Evolutionary conservation across 192 early-diverging fungal genomes (phyloP), one percentile per base, ranked within the genome.

Genomic region (Haplosporangium gracile): DNA sequence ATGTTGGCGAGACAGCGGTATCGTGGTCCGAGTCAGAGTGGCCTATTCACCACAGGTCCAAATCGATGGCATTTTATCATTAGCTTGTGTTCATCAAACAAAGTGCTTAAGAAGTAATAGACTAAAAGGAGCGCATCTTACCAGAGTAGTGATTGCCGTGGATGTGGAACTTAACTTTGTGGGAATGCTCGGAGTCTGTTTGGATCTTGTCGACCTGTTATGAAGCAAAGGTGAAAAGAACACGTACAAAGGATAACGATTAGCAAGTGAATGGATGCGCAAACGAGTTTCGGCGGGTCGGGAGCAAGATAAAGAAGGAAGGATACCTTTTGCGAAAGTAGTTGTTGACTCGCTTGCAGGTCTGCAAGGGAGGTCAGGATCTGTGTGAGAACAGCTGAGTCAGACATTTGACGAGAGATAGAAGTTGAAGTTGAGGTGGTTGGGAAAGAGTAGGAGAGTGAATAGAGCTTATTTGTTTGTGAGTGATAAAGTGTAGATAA

Each of bases 121-220:
- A 11, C 32, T 7, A 29, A 60, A 26, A 65, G 11, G 10, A 13
- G 9, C n/a, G 11, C 11, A 9, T 4, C 45, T 2, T 73, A 49
- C 45, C 72, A 34, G 13, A 22, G 26, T 57, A 22, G 29, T 57
- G 45, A 24, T 10, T 15, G 11, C 36, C 53, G 39, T 45, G 9
- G 18, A 51, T 20, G 34, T 24, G n/a, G 36, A 20, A 29, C 34
- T 57, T 75, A 13, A 39, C 26, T 47, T 16, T 7, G 20, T 51
- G 45, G 0, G 20, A 32, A 5, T 15, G 29, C 2, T 24, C n/a
- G 8, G 72, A 72, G 13, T 75, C 74, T 34, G 51, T 34, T 10
- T 55, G 74, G 15, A 75, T 75, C 53, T 75, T 75, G 51, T 75
- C 74, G 24, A 75, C 74, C 74, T 75, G 43, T 40, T 29, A 6